Conservation (phyloP, 495 filamentous ascomycete genomes). For the Neurospora sp. region DNA sequence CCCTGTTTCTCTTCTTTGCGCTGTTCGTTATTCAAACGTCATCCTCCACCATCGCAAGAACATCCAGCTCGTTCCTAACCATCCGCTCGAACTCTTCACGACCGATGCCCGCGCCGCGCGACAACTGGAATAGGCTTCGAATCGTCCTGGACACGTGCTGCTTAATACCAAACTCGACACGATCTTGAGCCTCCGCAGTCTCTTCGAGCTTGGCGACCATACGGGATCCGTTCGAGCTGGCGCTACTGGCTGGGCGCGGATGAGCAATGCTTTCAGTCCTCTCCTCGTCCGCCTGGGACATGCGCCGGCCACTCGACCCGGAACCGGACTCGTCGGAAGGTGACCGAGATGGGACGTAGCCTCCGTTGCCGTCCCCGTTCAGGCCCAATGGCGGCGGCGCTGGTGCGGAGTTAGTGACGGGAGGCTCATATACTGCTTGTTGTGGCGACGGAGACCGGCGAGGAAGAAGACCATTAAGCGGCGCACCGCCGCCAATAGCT, state of each 20-base stretch:
- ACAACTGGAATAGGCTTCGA: constrained; percentile 78
- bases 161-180: constrained; percentile 69
- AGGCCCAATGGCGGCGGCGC: constrained; percentile 29
- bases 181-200: constrained; percentile 50
- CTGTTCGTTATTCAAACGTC: constrained; percentile 25
- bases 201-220: constrained; percentile 57
- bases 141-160: constrained; percentile 83
- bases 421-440: not conserved
- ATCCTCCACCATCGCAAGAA: constrained; percentile 65
- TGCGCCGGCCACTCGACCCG: constrained; percentile 3
- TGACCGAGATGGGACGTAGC: not conserved
- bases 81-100: constrained; percentile 74
- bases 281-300: constrained; percentile 18
- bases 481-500: not conserved
- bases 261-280: constrained; percentile 23
- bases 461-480: not conserved
- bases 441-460: not conserved
- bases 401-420: not conserved
- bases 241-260: constrained; percentile 42
- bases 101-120: constrained; percentile 69
- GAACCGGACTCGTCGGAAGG: not conserved
- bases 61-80: constrained; percentile 69
- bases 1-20: not conserved
- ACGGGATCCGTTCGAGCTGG: constrained; percentile 42
- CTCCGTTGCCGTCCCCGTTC: constrained; percentile 1